Evolutionary conservation across 768 basidiomycete species (phyloP).

Genomic region (Rhizopogon roseolus): DNA sequence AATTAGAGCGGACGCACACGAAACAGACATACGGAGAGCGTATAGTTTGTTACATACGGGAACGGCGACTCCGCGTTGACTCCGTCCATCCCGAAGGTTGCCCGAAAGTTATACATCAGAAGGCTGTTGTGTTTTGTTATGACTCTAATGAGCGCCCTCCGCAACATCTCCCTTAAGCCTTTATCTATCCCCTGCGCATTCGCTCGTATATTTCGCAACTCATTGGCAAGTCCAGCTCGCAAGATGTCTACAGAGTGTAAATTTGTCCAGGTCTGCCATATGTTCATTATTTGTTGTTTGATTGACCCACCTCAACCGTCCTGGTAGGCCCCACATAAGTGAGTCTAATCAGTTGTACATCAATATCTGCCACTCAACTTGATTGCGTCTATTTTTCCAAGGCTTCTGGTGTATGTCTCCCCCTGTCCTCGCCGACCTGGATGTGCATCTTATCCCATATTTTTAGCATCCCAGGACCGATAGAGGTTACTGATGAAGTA

Average conservation of each 20-base stretch:
- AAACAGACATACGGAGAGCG: slow-evolving; percentile 1
- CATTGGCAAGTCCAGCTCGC: neutral
- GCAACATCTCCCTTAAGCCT: slow-evolving; percentile 5
- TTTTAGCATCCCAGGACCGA: slow-evolving; percentile 57
- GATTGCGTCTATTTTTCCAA: slow-evolving; percentile 17
- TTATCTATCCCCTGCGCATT: neutral
- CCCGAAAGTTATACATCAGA: slow-evolving; percentile 8
- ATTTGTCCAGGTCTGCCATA: slow-evolving; percentile 16
- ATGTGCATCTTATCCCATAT: slow-evolving; percentile 6
- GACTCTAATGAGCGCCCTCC: slow-evolving; percentile 7
- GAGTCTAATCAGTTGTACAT: slow-evolving; percentile 17
- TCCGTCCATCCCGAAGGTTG: slow-evolving; percentile 1
- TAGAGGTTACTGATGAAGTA: slow-evolving; percentile 61
- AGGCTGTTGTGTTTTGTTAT: slow-evolving; percentile 12
- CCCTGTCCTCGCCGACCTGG: neutral
- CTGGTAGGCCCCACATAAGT: slow-evolving; percentile 46
- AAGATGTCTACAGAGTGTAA: slow-evolving; percentile 15
- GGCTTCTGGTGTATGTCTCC: slow-evolving; percentile 42
- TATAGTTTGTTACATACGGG: neutral
- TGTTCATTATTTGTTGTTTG: neutral
- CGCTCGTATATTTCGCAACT: neutral
- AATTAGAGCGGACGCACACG: slow-evolving; percentile 7
- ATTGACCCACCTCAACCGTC: slow-evolving; percentile 3
- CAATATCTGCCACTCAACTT: slow-evolving; percentile 17
- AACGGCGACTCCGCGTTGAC: neutral